A percentile compares a stretch with the other conserved stretches of the same genome.
phyloP scores from a whole-genome alignment of 306 rosid genomes.

The Dryas drummondii region DNA sequence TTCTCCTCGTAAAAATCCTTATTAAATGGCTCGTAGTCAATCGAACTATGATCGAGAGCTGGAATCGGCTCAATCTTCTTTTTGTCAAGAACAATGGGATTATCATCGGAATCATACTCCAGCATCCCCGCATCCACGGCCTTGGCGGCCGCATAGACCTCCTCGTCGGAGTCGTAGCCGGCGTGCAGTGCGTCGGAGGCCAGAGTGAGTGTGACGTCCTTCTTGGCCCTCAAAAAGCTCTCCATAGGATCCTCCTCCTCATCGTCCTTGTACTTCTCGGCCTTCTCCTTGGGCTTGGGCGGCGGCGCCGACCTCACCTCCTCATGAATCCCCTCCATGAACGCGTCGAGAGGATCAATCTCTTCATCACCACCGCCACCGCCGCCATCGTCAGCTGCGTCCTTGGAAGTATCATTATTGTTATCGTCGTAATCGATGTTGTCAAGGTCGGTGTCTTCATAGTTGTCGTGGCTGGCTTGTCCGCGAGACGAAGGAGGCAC shows the following conservation, averaged over 20 bases:
- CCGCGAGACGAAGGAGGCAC: constrained; percentile 85
- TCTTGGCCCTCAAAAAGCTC: constrained; percentile 83
- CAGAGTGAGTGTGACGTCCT: constrained; percentile 76
- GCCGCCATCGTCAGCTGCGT: constrained; percentile 24
- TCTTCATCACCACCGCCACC: constrained; percentile 44
- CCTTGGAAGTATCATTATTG: constrained; percentile 38
- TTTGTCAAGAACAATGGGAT: constrained; percentile 71
- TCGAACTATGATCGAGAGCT: constrained; percentile 74
- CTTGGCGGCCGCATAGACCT: constrained; percentile 98
- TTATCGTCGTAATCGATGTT: constrained; percentile 66
- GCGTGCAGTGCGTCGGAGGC: constrained; percentile 89
- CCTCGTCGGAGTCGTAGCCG: constrained; percentile 92
- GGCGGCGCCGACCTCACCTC: constrained; percentile 81
- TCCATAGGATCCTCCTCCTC: constrained; percentile 92
- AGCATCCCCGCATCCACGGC: constrained; percentile 90
- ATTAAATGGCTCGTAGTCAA: constrained; percentile 77
- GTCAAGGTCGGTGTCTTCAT: constrained; percentile 79
- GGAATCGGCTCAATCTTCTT: constrained; percentile 89
- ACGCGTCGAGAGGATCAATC: constrained; percentile 88
- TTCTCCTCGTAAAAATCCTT: constrained; percentile 93
- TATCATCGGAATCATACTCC: constrained; percentile 95
- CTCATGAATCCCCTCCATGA: constrained; percentile 92
- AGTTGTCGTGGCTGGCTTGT: constrained; percentile 61
- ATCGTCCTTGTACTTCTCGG: constrained; percentile 72
- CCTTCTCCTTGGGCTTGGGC: constrained; percentile 65